Evolutionary conservation across 805 yeast genomes (phyloP), one percentile per base, ranked within the genome.

Genomic region (Cyberlindnera meyerae): DNA sequence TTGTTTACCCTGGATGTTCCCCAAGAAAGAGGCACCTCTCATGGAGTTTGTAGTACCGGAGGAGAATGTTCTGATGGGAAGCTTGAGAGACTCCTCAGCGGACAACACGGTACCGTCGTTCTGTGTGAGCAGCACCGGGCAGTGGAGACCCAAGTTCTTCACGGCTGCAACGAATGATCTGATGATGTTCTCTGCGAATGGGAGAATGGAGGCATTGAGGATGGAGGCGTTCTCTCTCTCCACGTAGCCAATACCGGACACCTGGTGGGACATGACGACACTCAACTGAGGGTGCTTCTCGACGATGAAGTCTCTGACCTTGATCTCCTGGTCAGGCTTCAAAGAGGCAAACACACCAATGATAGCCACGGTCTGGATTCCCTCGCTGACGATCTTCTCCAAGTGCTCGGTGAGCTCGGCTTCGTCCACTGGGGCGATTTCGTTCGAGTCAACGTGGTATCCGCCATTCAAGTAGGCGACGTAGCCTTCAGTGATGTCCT

Each of bases 21-120:
- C 63, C 11, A 70, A 48, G 43, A 67, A 65, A 0, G 73, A 60
- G 2, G 75, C 75, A 29, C 72, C 72, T 43, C 70, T 49, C 67
- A 68, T 66, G 9, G 71, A 66, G 42, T 68, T 67, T 11, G 73
- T 70, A 4, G 74, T 69, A 29, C 75, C 75, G 9, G 74, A 68
- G 4, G 71, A 63, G 45, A 69, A 70, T 1, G 75, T 69, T 28
- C 65, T 51, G 24, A 70, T 69, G n/a, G 75, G 75, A 5, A 60
- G 48, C 20, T 51, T 47, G 29, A 59, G 39, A 0, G 71, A 72
- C 22, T 66, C 72, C 7, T 49, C 39, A 6, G 64, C 61, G 4
- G 70, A 53, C 4, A 68, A 45, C 12, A 69, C 63, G 1, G 75
- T 70, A 6, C 75, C 76, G 42, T 71, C 74, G 46, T 71, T 71